A percentile compares a stretch with the other conserved stretches of the same genome.
Conservation (phyloP, 1,284 basidiomycete species). For the Omphalotus olearius region DNA sequence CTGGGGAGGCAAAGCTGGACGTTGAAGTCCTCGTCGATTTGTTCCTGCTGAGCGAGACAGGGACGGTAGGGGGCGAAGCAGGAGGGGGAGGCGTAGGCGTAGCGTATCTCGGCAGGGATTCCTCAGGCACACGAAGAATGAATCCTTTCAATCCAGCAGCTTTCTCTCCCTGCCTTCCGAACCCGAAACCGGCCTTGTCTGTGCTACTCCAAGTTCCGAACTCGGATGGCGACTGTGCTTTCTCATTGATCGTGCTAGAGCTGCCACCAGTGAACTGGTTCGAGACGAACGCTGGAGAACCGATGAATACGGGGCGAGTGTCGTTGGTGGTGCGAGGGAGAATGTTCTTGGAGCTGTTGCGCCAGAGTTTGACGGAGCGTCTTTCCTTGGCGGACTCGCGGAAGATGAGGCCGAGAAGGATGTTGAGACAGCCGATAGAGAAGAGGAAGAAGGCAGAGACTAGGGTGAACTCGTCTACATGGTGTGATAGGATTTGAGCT, state of each 20-base stretch:
- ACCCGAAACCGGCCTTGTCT: constrained; percentile 26
- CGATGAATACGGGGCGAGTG: constrained; percentile 19
- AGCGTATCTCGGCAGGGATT: constrained; percentile 55
- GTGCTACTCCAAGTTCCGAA: constrained; percentile 16
- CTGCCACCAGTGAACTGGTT: constrained; percentile 26
- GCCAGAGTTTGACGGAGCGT: constrained; percentile 62
- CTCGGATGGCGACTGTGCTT: constrained; percentile 18
- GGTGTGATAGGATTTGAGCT: constrained; percentile 79
- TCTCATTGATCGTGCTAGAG: constrained; percentile 24
- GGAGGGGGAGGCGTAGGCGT: constrained; percentile 12
- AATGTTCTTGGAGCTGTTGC: constrained; percentile 46
- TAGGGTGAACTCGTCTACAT: constrained; percentile 81
- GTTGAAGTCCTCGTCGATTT: constrained; percentile 20
- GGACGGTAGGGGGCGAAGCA: background rate
- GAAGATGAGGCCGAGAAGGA: constrained; percentile 73
- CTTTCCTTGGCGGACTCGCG: constrained; percentile 56
- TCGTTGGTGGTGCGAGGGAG: constrained; percentile 37
- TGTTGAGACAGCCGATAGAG: constrained; percentile 78
- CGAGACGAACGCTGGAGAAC: constrained; percentile 32
- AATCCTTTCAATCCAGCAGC: constrained; percentile 23
- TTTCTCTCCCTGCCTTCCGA: constrained; percentile 17
- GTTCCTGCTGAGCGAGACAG: constrained; percentile 11
- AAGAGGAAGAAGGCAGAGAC: constrained; percentile 88
- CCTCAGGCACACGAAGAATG: constrained; percentile 47
- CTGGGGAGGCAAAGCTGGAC: constrained; percentile 27